These are phyloP conservation scores for Alliaria petiolata DNA, from an alignment of 345 rosid species.

Conservation along the genomic window DNA sequence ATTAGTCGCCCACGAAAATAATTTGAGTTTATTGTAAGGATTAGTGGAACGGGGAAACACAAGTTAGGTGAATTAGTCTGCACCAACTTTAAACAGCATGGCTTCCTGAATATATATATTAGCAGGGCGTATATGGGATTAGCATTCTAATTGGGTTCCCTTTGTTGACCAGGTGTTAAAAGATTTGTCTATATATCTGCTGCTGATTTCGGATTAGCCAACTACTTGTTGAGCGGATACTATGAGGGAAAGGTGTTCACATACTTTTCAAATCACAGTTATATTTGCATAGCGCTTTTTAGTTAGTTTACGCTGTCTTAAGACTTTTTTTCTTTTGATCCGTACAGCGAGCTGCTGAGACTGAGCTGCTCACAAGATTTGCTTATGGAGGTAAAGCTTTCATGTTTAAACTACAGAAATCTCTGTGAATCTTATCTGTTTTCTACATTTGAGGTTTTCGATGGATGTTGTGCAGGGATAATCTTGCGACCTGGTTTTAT, in stretches of 20 bases:
- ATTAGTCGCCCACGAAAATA: neutral
- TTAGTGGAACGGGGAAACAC: neutral
- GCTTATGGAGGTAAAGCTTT: slow-evolving; percentile 74
- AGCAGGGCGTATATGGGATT: neutral
- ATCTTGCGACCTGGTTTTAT: slow-evolving; percentile 95
- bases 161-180: slow-evolving; percentile 59
- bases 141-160: slow-evolving; percentile 1
- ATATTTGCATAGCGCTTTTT: neutral
- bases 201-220: slow-evolving; percentile 87
- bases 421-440: neutral
- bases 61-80: neutral
- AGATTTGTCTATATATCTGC: slow-evolving; percentile 89
- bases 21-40: neutral
- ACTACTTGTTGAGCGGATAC: slow-evolving; percentile 76
- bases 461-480: slow-evolving; percentile 51
- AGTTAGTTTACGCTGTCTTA: neutral
- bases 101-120: neutral
- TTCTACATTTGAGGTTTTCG: neutral
- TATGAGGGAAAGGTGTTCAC: slow-evolving; percentile 80
- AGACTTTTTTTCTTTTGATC: slow-evolving; percentile 18
- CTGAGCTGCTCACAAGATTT: slow-evolving; percentile 82
- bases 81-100: neutral
- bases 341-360: slow-evolving; percentile 86
- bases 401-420: neutral
- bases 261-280: neutral